These are phyloP conservation scores for Jaltomata sinuosa DNA, from an alignment of 257 asterid species.

Conservation along the genomic window DNA sequence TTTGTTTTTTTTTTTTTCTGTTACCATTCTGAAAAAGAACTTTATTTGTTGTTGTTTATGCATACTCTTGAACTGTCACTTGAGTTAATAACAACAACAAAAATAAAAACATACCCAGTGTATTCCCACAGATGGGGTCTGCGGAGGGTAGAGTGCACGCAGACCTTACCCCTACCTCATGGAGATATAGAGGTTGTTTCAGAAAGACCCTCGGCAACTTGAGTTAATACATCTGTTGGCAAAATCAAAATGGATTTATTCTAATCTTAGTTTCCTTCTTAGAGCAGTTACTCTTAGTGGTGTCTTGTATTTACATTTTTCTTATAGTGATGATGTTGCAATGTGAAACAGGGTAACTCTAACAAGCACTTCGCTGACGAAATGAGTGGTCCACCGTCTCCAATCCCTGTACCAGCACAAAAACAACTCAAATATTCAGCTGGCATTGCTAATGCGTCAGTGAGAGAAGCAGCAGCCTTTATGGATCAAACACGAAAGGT, in stretches of 20 bases:
- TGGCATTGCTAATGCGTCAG: constrained; percentile 80
- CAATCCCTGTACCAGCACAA: constrained; percentile 90
- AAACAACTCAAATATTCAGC: constrained; percentile 94
- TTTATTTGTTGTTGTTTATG: not conserved
- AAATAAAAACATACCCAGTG: too few species aligned
- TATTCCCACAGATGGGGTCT: too few species aligned
- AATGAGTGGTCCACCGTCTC: constrained; percentile 64
- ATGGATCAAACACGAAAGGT: constrained; percentile 85
- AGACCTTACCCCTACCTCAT: too few species aligned
- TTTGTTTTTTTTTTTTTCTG: not conserved
- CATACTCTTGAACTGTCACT: not conserved
- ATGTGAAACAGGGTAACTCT: constrained; percentile 27
- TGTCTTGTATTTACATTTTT: not conserved
- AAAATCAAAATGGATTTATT: not conserved
- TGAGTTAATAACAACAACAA: not conserved
- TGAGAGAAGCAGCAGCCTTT: constrained; percentile 67
- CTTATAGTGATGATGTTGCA: not conserved
- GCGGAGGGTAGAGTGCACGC: too few species aligned
- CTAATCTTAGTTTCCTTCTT: not conserved
- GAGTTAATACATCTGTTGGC: not conserved
- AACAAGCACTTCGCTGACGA: constrained; percentile 65
- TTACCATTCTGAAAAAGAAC: not conserved
- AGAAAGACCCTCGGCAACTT: too few species aligned
- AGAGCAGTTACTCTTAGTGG: not conserved
- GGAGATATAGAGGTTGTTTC: too few species aligned